Conservation (phyloP, 2,329 filamentous ascomycete genomes). For the Leptodontidium sp. region DNA sequence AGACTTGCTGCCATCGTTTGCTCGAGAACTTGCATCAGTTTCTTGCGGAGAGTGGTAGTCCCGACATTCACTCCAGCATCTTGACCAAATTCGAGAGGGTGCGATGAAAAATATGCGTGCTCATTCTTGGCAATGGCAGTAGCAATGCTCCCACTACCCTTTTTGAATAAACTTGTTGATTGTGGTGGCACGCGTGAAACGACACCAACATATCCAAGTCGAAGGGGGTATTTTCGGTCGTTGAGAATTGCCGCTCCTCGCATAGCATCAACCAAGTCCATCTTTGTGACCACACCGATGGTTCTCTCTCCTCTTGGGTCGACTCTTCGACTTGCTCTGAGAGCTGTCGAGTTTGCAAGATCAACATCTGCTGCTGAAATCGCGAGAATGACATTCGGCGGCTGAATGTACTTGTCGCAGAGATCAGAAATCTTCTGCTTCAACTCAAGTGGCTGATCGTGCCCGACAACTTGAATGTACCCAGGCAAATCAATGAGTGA, state of each 20-base stretch:
- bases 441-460: constrained; percentile 87
- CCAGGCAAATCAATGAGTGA: constrained; percentile 96
- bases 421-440: constrained; percentile 96
- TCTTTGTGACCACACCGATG: constrained; percentile 98
- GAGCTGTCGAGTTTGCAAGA: constrained; percentile 91
- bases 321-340: constrained; percentile 88
- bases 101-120: constrained; percentile 82
- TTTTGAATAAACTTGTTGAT: constrained; percentile 78
- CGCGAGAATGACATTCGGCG: constrained; percentile 94
- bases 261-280: constrained; percentile 91
- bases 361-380: constrained; percentile 98
- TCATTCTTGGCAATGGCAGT: constrained; percentile 88
- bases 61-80: constrained; percentile 79
- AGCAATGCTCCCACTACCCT: constrained; percentile 81
- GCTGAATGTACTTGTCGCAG: constrained; percentile 97
- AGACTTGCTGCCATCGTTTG: constrained; percentile 96
- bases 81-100: constrained; percentile 81
- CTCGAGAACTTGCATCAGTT: constrained; percentile 95
- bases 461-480: constrained; percentile 94
- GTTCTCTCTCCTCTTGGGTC: constrained; percentile 95
- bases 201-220: constrained; percentile 96
- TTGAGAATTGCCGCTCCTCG: constrained; percentile 81
- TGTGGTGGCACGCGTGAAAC: constrained; percentile 78
- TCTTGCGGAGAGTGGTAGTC: constrained; percentile 87
- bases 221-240: constrained; percentile 91